Base-by-base conservation (phyloP, 257 asterid genomes). In the Penstemon eatonii region DNA sequence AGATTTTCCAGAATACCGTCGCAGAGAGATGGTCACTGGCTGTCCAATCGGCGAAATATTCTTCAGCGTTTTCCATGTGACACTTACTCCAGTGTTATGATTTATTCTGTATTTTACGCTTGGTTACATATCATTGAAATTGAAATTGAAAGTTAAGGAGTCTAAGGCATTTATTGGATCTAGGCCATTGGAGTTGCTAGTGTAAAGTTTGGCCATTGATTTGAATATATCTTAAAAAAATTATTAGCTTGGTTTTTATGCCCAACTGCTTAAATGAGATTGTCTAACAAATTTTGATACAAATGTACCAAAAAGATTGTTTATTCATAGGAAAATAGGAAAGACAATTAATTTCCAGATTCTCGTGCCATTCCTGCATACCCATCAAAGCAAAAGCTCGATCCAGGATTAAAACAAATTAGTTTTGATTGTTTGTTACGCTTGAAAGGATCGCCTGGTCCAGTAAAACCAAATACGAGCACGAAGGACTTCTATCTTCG, bases 341-440 rank as follows among this genome's bases (percentile, higher is more conserved):
- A 96, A 88, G 86, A 82, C 5, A 73, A 50, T 47, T 76, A 80
- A 40, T 80, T 82, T 50, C 43, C 62, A 41, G 86, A 82, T 11
- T 89, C 98, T 12, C 86, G 91, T 46, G 40, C 77, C 38, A 64
- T 76, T 60, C 98, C 98, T 53, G 82, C 96, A n/a, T 92, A 92
- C 78, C 96, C 5, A 95, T 97, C 8, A 92, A 77, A 69, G 98
- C 98, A 61, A 92, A 76, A 79, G 72, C 82, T 25, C 33, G 33
- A 25, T 25, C 98, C 98, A 50, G 85, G 97, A 75, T 74, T 83
- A 72, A 79, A 95, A 40, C 95, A 96, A 8, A 80, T 86, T 13
- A 80, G 81, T 69, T 75, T 83, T 3, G 98, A 90, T 75, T 83
- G 6, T 91, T 78, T 89, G 12, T 90, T 81, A 53, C 96, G 18